Percentiles rank a stretch among this genome's conserved stretches.
Conservation (phyloP, 2,329 filamentous ascomycete species). For the Phaeophleospora eucalypticola region DNA sequence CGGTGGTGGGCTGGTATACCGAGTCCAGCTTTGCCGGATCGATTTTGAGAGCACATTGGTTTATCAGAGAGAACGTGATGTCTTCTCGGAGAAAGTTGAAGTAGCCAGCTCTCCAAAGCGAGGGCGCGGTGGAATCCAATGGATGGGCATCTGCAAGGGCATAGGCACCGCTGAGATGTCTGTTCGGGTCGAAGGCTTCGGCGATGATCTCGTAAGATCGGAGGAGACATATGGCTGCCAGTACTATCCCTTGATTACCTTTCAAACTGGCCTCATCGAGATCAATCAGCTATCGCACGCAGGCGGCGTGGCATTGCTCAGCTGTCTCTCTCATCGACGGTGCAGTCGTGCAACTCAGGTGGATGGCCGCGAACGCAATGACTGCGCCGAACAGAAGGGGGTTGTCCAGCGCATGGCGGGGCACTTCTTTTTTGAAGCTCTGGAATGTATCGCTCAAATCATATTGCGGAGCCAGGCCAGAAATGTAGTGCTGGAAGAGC, state of each 20-base stretch:
- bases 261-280: too few relatives aligned
- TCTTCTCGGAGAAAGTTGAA: slow-evolving; percentile 11
- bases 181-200: slow-evolving; percentile 7
- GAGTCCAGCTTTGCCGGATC: slow-evolving; percentile 1
- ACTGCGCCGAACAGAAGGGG: slow-evolving; percentile 8
- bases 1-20: neutral
- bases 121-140: neutral
- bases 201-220: slow-evolving; percentile 9
- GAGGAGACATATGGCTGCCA: slow-evolving; percentile 7
- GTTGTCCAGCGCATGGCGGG: slow-evolving; percentile 2
- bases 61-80: slow-evolving; percentile 8
- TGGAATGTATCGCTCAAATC: slow-evolving; percentile 8
- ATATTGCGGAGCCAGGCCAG: slow-evolving; percentile 7
- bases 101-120: slow-evolving; percentile 7
- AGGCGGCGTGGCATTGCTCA: slow-evolving; percentile 1
- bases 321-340: slow-evolving; percentile 2
- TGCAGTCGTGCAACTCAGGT: slow-evolving; percentile 1
- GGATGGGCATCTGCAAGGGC: slow-evolving; percentile 1
- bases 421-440: slow-evolving; percentile 3
- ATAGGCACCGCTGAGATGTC: slow-evolving; percentile 8
- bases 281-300: slow-evolving; percentile 3
- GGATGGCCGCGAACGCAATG: slow-evolving; percentile 8
- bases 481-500: slow-evolving; percentile 8
- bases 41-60: slow-evolving; percentile 6
- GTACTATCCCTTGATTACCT: neutral